Conservation (phyloP, 352 stramenopile genomes). For the Globisporangium cystogenes region DNA sequence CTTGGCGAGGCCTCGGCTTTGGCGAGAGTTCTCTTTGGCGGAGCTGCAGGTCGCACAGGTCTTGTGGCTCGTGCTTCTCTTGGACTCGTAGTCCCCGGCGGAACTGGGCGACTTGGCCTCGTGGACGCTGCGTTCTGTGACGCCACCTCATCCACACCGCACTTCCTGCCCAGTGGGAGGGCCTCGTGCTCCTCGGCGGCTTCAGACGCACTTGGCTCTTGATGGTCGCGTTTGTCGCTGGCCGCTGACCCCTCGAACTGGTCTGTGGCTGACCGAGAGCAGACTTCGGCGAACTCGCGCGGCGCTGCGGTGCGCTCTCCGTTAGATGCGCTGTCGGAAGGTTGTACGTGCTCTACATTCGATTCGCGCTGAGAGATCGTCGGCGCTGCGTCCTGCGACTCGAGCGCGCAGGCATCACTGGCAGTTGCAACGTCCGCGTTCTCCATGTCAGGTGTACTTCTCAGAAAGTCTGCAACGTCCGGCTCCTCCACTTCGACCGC, state of each 20-base stretch:
- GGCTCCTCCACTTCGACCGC: background rate
- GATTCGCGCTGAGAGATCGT: background rate
- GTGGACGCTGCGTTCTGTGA: background rate
- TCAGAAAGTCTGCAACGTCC: background rate
- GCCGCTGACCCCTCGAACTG: background rate
- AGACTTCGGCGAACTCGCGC: background rate
- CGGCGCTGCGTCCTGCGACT: background rate
- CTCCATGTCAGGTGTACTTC: background rate
- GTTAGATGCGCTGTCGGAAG: background rate
- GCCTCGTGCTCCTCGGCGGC: background rate
- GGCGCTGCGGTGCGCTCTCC: background rate
- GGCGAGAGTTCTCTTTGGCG: background rate
- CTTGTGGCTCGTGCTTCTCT: background rate
- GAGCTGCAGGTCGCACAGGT: background rate
- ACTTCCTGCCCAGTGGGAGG: background rate
- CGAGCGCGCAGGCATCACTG: background rate
- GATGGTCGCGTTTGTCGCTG: background rate
- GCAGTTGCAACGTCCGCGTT: too few species aligned
- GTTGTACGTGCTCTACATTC: background rate
- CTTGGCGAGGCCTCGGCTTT: background rate
- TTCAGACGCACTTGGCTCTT: background rate
- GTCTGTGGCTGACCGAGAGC: background rate
- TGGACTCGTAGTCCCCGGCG: background rate
- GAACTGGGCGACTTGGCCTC: slow-evolving; percentile 2
- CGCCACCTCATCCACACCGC: background rate